Conservation (phyloP, 805 yeast genomes). For the Zygoascus biomembranicola region DNA sequence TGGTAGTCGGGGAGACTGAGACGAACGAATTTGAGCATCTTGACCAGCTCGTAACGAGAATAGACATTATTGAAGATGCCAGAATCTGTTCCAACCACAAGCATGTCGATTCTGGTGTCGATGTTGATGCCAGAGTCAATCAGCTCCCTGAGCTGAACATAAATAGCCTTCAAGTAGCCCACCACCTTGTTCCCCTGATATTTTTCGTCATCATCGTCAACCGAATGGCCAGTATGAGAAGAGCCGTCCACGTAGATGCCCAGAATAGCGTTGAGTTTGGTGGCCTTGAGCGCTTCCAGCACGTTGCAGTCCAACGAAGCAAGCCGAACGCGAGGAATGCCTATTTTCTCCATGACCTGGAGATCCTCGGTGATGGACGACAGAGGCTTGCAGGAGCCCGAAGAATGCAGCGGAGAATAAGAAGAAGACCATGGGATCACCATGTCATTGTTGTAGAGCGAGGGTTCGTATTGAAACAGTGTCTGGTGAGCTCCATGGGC, state of each 20-base stretch:
- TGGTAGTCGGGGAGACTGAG: constrained; percentile 4
- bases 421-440: constrained; percentile 19
- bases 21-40: constrained; percentile 14
- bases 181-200: neutral
- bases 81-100: constrained; percentile 17
- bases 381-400: constrained; percentile 15
- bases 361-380: constrained; percentile 10
- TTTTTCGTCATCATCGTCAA: neutral
- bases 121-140: constrained; percentile 10
- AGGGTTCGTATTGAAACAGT: neutral
- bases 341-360: constrained; percentile 4
- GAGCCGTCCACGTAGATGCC: constrained; percentile 7
- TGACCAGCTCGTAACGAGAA: constrained; percentile 14
- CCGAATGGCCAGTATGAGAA: constrained; percentile 2
- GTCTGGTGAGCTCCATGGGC: neutral
- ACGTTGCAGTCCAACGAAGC: constrained; percentile 18
- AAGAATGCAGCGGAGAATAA: constrained; percentile 15
- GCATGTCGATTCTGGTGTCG: constrained; percentile 13
- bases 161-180: neutral
- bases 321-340: constrained; percentile 12
- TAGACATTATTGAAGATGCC: constrained; percentile 16
- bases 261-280: constrained; percentile 12
- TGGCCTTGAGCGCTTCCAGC: constrained; percentile 10
- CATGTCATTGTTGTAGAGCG: constrained; percentile 4
- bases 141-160: constrained; percentile 3